Conservation (phyloP, 768 basidiomycete genomes). For the Rhodosporidiobolus sp. region DNA sequence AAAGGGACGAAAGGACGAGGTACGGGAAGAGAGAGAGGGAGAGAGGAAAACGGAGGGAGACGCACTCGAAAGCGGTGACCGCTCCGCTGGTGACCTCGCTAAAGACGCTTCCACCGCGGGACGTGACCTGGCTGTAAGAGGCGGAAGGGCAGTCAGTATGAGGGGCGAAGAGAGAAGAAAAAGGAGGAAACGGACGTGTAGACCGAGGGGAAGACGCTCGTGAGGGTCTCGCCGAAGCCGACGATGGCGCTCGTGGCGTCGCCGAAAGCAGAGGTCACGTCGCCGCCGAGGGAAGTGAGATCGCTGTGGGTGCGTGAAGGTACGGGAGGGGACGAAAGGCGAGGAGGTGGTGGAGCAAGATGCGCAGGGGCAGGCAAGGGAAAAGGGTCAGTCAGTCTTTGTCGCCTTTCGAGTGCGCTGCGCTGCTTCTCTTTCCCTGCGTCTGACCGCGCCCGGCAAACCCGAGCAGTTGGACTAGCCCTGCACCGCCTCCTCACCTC, state of each 20-base stretch:
- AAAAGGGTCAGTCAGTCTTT: too few relatives aligned
- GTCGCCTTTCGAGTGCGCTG: too few relatives aligned
- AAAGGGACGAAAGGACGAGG: neutral
- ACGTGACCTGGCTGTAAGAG: constrained; percentile 14
- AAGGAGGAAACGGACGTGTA: constrained; percentile 5
- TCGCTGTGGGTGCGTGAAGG: constrained; percentile 1
- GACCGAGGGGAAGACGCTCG: neutral
- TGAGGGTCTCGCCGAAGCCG: neutral
- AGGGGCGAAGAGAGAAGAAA: neutral
- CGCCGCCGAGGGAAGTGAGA: constrained; percentile 9
- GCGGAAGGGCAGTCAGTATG: neutral
- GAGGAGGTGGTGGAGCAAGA: neutral
- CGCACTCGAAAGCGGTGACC: neutral
- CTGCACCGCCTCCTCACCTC: too few relatives aligned
- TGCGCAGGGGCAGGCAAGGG: neutral
- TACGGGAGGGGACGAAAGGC: neutral
- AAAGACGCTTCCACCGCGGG: neutral
- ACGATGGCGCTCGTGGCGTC: constrained; percentile 4
- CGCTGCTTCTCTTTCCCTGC: too few relatives aligned
- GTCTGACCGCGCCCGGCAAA: too few relatives aligned
- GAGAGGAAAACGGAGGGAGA: neutral
- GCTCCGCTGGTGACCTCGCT: constrained; percentile 6
- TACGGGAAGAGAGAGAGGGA: neutral
- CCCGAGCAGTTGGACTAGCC: too few relatives aligned
- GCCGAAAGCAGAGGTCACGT: constrained; percentile 13